Conservation (phyloP, 345 rosid species). For the Syzygium jambos region DNA sequence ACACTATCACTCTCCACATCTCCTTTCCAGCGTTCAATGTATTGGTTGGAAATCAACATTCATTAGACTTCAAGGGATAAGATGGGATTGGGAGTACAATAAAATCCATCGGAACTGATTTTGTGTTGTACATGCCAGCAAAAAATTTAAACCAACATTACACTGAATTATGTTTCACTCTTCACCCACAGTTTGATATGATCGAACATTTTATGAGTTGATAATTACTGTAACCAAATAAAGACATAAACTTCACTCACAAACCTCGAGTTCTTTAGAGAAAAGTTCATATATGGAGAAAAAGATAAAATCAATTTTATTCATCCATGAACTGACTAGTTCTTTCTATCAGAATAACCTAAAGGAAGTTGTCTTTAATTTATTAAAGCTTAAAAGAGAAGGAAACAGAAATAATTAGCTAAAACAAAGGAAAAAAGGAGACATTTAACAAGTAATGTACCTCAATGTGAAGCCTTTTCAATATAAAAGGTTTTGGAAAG, state of each 20-base stretch:
- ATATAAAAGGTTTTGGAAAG: slow-evolving; percentile 87
- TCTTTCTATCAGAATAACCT: not conserved
- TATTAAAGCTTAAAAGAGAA: not conserved
- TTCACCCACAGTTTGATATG: not conserved
- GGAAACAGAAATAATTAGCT: not conserved
- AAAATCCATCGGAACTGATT: not conserved
- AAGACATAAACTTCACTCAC: not conserved
- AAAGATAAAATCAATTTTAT: not conserved
- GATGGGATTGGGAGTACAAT: not conserved
- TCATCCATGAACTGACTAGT: not conserved
- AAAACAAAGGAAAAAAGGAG: not conserved
- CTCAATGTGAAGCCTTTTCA: slow-evolving; percentile 73
- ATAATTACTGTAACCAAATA: not conserved
- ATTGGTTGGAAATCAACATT: not conserved
- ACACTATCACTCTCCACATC: not conserved
- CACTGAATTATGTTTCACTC: not conserved
- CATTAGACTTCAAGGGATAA: not conserved
- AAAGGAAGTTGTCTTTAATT: not conserved
- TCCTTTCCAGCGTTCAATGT: not conserved
- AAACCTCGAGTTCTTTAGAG: not conserved
- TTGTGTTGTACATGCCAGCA: not conserved
- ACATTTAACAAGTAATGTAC: slow-evolving; percentile 20
- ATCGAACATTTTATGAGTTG: not conserved
- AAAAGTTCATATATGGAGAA: not conserved
- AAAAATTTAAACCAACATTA: not conserved